These are phyloP conservation scores for Aspergillus hortae DNA, from an alignment of 2,329 filamentous ascomycete genomes.

Conservation along the genomic window DNA sequence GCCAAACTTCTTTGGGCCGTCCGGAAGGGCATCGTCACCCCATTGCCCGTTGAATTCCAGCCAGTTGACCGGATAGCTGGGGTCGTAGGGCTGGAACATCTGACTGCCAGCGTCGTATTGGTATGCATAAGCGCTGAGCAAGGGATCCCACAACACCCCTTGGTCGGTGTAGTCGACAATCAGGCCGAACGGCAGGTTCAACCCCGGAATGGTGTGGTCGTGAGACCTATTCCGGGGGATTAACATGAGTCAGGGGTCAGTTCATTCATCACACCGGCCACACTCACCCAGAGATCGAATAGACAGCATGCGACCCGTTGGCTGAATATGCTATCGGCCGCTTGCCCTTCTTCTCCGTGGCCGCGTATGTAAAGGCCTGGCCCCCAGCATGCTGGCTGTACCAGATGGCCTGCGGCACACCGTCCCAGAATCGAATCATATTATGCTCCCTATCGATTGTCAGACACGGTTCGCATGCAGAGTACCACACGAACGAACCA, in stretches of 20 bases:
- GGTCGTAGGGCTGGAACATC: conserved; percentile 48
- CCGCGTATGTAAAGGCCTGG: conserved; percentile 59
- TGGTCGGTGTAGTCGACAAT: conserved; percentile 54
- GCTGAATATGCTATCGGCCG: conserved; percentile 58
- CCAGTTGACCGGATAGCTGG: conserved; percentile 49
- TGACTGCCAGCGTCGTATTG: conserved; percentile 43
- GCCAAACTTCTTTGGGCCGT: conserved; percentile 49
- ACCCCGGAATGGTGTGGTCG: conserved; percentile 60
- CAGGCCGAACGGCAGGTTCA: conserved; percentile 54
- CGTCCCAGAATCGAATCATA: conserved; percentile 62
- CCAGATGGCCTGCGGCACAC: conserved; percentile 55
- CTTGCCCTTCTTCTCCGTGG: conserved; percentile 51
- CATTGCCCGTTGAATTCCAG: conserved; percentile 57
- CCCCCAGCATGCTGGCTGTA: conserved; percentile 62
- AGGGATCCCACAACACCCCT: conserved; percentile 60
- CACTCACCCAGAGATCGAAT: conserved; percentile 51
- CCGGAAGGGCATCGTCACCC: conserved; percentile 60
- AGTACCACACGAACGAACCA: conserved; percentile 40
- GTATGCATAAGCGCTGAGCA: conserved; percentile 54
- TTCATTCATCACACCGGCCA: neutral
- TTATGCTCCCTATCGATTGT: conserved; percentile 55
- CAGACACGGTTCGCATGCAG: neutral
- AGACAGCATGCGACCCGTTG: conserved; percentile 63
- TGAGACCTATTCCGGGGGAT: conserved; percentile 45
- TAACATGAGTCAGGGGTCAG: neutral